Evolutionary conservation across 306 rosid genomes (phyloP), one percentile per base, ranked within the genome.

Genomic region (Oemleria cerasiformis): DNA sequence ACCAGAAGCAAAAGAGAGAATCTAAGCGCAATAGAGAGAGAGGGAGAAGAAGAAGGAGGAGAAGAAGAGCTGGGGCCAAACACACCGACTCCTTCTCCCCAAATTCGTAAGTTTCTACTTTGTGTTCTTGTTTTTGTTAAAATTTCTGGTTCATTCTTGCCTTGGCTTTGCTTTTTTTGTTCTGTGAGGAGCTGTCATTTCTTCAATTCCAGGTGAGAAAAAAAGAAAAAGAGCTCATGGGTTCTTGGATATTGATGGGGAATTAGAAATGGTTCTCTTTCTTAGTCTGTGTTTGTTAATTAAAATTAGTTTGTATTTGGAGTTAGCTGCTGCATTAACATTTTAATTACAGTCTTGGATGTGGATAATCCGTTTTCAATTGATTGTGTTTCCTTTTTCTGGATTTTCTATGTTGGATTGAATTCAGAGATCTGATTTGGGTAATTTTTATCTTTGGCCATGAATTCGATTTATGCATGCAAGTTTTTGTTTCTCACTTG

Each of bases 101-200:
- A 77, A 82, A 80, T 77, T 75, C 56, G 87, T 87, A 75, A 87
- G 91, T 74, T 72, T 65, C 61, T 70, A 16, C 66, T 75, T 39
- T 40, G 14, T 14, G 8, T 20, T 11, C 19, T 2, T 2, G 50
- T 23, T 25, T 59, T 0, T 12, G 8, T 38, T 8, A 61, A 7
- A 21, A 9, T 1, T 63, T 55, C 11, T 77, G 42, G 9, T n/a
- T 38, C 14, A 20, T 61, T 60, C 36, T 16, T 65, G 60, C 14
- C 6, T 12, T 13, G 62, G 72, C 7, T 43, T 49, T 2, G 15
- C 45, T 58, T 17, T 67, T 43, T 10, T 50, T 50, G 56, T 50
- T 8, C 13, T 71, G 50, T 51, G 68, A 48, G 66, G 68, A 43
- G 75, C 54, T 30, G 20, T 40, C 68, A 39, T 70, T 60, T 58